Percentiles rank a stretch among this genome's conserved stretches.
Conservation (phyloP, 2,329 filamentous ascomycete species). For the Ramularia endophylla region DNA sequence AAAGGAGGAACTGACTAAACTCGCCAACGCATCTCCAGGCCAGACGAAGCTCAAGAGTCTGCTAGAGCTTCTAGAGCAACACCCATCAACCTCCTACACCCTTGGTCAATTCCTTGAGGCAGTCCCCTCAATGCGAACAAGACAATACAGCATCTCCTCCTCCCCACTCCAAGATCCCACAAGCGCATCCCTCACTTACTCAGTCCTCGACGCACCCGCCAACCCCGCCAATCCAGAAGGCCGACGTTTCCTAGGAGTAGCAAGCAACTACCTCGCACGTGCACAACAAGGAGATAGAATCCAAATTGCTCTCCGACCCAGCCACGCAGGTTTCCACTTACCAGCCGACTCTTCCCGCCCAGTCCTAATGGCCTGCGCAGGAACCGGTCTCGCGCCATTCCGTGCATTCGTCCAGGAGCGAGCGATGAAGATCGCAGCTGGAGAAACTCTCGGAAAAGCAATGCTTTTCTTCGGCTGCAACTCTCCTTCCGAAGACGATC, state of each 20-base stretch:
- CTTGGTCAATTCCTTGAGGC: conserved; percentile 61
- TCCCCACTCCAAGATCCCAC: conserved; percentile 34
- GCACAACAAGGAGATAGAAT: conserved; percentile 50
- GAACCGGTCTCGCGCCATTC: conserved; percentile 45
- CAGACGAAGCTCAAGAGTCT: conserved; percentile 50
- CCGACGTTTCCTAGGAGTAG: conserved; percentile 31
- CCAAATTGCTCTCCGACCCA: conserved; percentile 30
- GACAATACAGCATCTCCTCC: conserved; percentile 22
- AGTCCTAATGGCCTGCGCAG: conserved; percentile 47
- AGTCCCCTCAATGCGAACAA: conserved; percentile 62
- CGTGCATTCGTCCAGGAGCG: conserved; percentile 39
- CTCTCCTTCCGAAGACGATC: conserved; percentile 48
- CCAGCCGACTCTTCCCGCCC: conserved; percentile 38
- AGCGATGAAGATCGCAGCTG: conserved; percentile 35
- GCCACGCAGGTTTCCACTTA: conserved; percentile 43
- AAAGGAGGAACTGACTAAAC: conserved; percentile 26
- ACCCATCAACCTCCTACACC: conserved; percentile 53
- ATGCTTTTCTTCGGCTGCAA: conserved; percentile 63
- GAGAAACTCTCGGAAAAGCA: conserved; percentile 51
- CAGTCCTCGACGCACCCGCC: conserved; percentile 31
- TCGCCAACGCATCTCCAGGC: conserved; percentile 44
- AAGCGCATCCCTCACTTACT: conserved; percentile 34
- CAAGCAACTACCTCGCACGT: conserved; percentile 36
- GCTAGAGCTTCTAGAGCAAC: conserved; percentile 62
- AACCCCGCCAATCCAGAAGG: conserved; percentile 49